Evolutionary conservation across 345 rosid species (phyloP).

Genomic region (Camelina hispida): DNA sequence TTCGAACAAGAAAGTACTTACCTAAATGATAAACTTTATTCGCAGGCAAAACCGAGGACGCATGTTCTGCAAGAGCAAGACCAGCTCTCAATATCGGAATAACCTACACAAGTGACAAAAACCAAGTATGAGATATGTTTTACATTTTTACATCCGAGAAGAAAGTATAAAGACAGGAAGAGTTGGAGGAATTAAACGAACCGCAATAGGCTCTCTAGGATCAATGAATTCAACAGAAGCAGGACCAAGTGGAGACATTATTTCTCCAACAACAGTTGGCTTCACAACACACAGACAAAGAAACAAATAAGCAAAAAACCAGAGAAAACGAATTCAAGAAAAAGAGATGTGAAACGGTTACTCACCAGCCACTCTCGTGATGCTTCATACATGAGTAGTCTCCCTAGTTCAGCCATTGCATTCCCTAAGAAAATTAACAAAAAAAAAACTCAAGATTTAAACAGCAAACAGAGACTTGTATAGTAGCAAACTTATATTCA

Average conservation of each 20-base stretch:
- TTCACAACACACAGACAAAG: conserved; percentile 40
- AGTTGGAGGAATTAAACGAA: conserved; percentile 42
- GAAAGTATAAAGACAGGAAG: not conserved
- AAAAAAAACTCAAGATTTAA: not conserved
- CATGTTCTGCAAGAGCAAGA: conserved; percentile 91
- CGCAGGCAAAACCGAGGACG: conserved; percentile 83
- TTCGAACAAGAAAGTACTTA: conserved; percentile 27
- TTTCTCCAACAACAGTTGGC: conserved; percentile 87
- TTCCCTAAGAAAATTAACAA: conserved; percentile 50
- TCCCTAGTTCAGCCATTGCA: conserved; percentile 93
- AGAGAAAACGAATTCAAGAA: not conserved
- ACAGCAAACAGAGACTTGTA: not conserved
- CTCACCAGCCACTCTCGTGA: conserved; percentile 93
- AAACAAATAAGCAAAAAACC: conserved; percentile 8
- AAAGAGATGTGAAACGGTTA: conserved; percentile 19
- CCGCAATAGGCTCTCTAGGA: conserved; percentile 92
- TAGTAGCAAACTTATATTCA: not conserved
- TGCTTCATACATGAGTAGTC: conserved; percentile 89
- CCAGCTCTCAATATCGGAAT: conserved; percentile 94
- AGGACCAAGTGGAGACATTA: conserved; percentile 87
- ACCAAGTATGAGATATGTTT: conserved; percentile 1
- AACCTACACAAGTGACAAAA: conserved; percentile 55
- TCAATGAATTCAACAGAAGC: conserved; percentile 94
- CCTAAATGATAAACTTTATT: conserved; percentile 87
- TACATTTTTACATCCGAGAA: not conserved